Base-by-base conservation (phyloP, 305 asterid species). In the Ajuga reptans region DNA sequence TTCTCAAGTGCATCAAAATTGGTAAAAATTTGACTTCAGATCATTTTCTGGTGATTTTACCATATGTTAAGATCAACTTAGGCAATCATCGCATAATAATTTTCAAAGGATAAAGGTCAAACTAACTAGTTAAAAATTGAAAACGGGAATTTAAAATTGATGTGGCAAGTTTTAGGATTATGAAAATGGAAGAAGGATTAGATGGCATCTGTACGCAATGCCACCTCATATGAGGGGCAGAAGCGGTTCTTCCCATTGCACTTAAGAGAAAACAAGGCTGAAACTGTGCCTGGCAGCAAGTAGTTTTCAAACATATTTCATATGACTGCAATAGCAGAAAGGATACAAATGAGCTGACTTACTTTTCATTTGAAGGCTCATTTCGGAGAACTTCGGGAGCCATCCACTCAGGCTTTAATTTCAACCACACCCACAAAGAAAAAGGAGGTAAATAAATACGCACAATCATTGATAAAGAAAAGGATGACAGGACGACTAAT, bases 381-480 rank as follows among this genome's bases (percentile, higher is more conserved):
- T 94, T 94, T 49, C 98, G 91, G 50, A 94, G 99, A 78, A 94
- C 96, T 85, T 94, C 99, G 43, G 99, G 99, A 53, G 99, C 99
- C 99, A 94, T 94, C 99, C 99, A 94, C 81, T 94, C 99, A 12
- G 99, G 98, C 99, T 94, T 77, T 59, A 77, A 53, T 78, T 61
- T 55, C 75, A 61, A 68, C 45, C 55, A 17, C 16, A 50, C 18
- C 31, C 64, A 57, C 69, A 39, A 55, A 69, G 51, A 37, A 34
- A 12, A 59, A 46, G 9, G 27, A n/a, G 50, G 34, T 33, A 58
- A 47, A 37, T 50, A 52, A 36, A 60, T 36, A n/a, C 61, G 57
- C 37, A 68, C 43, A 47, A 64, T 34, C 60, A 52, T 62, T 21
- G 42, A 47, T 0, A 39, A 8, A 39, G 46, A 41, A 47, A 43